phyloP scores from a whole-genome alignment of 2,329 filamentous ascomycete species.

The Paecilomyces niveus region DNA sequence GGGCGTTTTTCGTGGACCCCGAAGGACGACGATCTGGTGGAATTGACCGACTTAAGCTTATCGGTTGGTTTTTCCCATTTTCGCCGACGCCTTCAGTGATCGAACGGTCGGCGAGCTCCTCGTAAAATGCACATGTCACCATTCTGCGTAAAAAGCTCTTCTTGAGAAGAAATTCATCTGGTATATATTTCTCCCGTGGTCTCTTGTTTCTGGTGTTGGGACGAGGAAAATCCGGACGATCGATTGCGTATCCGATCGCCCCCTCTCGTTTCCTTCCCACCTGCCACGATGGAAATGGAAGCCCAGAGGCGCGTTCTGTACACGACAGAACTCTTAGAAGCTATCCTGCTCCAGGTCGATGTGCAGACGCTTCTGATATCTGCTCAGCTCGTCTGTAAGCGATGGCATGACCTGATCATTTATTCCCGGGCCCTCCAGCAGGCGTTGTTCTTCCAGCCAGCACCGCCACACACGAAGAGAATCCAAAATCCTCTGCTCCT shows the following conservation, averaged over 20 bases:
- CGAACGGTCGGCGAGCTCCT: neutral
- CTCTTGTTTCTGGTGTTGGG: too few species aligned
- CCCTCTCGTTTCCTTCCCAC: neutral
- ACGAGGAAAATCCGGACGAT: neutral
- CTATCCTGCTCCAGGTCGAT: conserved; percentile 11
- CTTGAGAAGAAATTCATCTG: too few species aligned
- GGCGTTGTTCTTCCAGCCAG: neutral
- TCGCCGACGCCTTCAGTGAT: neutral
- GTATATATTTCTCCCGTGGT: too few species aligned
- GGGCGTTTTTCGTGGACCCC: neutral
- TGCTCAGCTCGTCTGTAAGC: conserved; percentile 9
- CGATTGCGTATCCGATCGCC: neutral
- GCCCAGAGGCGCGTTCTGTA: conserved; percentile 3
- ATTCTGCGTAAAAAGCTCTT: neutral
- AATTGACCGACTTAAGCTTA: neutral
- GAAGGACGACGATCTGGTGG: neutral
- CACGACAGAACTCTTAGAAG: conserved; percentile 10
- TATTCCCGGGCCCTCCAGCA: neutral
- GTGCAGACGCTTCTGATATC: conserved; percentile 9
- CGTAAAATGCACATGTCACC: neutral
- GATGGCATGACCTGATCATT: neutral
- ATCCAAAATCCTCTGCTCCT: neutral
- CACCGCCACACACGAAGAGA: neutral
- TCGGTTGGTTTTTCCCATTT: neutral
- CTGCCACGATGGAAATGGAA: neutral